Percentiles rank a stretch among this genome's conserved stretches.
Conservation (phyloP, 2,329 filamentous ascomycete genomes). For the Colletotrichum chrysophilum region DNA sequence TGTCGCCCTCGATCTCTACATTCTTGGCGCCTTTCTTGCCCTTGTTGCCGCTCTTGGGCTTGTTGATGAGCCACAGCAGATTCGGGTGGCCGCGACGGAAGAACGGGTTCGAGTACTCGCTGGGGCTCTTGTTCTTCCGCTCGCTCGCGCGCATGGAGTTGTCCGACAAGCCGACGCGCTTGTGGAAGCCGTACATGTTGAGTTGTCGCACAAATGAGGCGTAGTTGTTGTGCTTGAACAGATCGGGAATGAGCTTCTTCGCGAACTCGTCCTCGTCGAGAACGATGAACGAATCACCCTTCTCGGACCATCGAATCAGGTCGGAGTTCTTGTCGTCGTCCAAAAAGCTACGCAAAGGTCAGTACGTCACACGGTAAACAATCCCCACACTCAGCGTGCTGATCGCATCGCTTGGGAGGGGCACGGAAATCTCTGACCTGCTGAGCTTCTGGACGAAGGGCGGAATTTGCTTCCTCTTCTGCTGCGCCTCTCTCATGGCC, state of each 20-base stretch:
- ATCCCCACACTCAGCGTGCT: not conserved
- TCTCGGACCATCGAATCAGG: constrained; percentile 95
- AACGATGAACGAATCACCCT: constrained; percentile 95
- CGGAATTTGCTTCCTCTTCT: constrained; percentile 93
- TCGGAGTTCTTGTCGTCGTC: constrained; percentile 93
- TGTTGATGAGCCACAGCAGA: constrained; percentile 94
- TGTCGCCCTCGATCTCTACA: constrained; percentile 74
- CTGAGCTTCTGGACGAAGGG: constrained; percentile 98
- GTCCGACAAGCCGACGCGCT: constrained; percentile 89
- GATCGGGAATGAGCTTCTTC: constrained; percentile 92
- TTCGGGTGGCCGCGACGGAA: constrained; percentile 94
- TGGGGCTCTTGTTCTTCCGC: constrained; percentile 95
- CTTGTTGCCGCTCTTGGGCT: constrained; percentile 76
- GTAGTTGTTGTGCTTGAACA: constrained; percentile 99
- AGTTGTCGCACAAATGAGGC: constrained; percentile 94
- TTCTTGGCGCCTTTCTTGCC: constrained; percentile 69
- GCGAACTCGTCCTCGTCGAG: constrained; percentile 98
- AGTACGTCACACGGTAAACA: constrained; percentile 3
- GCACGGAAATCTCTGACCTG: constrained; percentile 67
- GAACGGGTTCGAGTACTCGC: constrained; percentile 97
- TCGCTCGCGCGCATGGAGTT: constrained; percentile 98
- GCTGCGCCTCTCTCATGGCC: constrained; percentile 86
- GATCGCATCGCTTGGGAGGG: not conserved
- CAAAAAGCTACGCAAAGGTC: constrained; percentile 71
- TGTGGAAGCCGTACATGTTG: constrained; percentile 99